Evolutionary conservation across 176 grass and related monocot species (phyloP).

Genomic region (Lolium multiflorum): DNA sequence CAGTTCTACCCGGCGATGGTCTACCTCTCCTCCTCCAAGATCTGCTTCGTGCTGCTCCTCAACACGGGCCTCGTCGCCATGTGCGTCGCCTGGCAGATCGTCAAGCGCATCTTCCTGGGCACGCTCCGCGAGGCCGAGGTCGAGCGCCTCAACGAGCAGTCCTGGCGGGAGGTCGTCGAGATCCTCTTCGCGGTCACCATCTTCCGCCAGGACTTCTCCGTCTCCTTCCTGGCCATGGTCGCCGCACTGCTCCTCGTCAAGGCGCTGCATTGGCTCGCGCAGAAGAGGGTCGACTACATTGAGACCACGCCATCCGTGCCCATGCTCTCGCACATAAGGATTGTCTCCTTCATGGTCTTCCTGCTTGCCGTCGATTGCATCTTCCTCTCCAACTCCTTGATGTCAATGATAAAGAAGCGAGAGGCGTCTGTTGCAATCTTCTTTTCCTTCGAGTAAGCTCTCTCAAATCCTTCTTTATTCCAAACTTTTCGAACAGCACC

Average conservation of each 20-base stretch:
- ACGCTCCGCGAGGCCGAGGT: slow-evolving; percentile 88
- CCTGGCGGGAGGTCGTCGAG: slow-evolving; percentile 91
- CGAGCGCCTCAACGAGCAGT: slow-evolving; percentile 95
- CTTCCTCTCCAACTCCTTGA: slow-evolving; percentile 66
- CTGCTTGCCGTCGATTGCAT: slow-evolving; percentile 75
- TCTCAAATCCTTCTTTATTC: neutral
- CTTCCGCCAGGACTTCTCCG: slow-evolving; percentile 97
- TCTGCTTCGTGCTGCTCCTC: slow-evolving; percentile 93
- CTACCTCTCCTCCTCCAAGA: slow-evolving; percentile 96
- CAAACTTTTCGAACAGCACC: neutral
- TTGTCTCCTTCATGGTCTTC: slow-evolving; percentile 88
- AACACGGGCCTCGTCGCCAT: slow-evolving; percentile 93
- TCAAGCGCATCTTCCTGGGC: slow-evolving; percentile 87
- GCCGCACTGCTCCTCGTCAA: slow-evolving; percentile 79
- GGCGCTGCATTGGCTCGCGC: slow-evolving; percentile 83
- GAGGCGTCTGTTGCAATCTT: slow-evolving; percentile 89
- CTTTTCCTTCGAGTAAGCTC: slow-evolving; percentile 95
- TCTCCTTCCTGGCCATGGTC: slow-evolving; percentile 87
- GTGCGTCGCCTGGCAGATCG: slow-evolving; percentile 87
- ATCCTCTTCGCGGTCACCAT: slow-evolving; percentile 97
- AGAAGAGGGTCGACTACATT: slow-evolving; percentile 94
- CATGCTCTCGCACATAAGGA: slow-evolving; percentile 71
- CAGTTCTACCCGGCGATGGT: slow-evolving; percentile 97
- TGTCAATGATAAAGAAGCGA: neutral
- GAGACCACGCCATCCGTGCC: slow-evolving; percentile 92